Percentiles rank a stretch among this genome's conserved stretches.
These are phyloP conservation scores for Lachnellula suecica DNA, from an alignment of 2,329 filamentous ascomycete species.

Conservation along the genomic window DNA sequence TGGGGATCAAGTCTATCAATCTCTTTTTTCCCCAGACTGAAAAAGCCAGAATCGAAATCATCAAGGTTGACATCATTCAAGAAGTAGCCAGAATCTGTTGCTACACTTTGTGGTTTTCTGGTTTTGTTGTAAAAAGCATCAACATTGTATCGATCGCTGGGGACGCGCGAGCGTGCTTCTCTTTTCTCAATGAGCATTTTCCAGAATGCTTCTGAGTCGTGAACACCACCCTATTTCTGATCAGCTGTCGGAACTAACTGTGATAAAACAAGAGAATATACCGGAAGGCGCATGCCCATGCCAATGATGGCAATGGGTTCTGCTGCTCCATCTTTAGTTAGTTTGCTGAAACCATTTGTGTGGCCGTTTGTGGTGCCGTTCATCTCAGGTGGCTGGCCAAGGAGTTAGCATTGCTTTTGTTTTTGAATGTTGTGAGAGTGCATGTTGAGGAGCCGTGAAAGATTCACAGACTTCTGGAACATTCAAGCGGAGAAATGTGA, in stretches of 20 bases:
- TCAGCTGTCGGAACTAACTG: too few species aligned
- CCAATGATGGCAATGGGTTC: slow-evolving; percentile 16
- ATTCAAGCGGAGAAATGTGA: too few species aligned
- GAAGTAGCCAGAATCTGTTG: slow-evolving; percentile 14
- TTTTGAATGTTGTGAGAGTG: too few species aligned
- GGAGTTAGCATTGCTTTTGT: too few species aligned
- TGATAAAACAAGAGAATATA: too few species aligned
- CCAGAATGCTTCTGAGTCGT: slow-evolving; percentile 6
- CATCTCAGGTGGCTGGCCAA: neutral
- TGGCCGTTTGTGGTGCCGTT: neutral
- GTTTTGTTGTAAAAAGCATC: slow-evolving; percentile 11
- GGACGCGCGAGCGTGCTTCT: slow-evolving; percentile 4
- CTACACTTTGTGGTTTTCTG: slow-evolving; percentile 1
- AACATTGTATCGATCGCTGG: slow-evolving; percentile 10
- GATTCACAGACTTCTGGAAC: neutral
- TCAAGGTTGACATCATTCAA: slow-evolving; percentile 13
- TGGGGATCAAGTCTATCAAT: slow-evolving; percentile 24
- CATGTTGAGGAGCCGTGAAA: neutral
- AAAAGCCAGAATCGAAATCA: slow-evolving; percentile 16
- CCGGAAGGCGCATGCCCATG: slow-evolving; percentile 32
- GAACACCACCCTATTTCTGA: slow-evolving; percentile 23
- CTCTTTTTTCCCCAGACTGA: slow-evolving; percentile 14
- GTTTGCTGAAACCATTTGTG: neutral
- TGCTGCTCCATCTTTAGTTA: neutral
- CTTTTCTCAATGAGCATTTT: slow-evolving; percentile 7